phyloP scores from a whole-genome alignment of 1,284 basidiomycete genomes.

The Ustilago shanxiensis region DNA sequence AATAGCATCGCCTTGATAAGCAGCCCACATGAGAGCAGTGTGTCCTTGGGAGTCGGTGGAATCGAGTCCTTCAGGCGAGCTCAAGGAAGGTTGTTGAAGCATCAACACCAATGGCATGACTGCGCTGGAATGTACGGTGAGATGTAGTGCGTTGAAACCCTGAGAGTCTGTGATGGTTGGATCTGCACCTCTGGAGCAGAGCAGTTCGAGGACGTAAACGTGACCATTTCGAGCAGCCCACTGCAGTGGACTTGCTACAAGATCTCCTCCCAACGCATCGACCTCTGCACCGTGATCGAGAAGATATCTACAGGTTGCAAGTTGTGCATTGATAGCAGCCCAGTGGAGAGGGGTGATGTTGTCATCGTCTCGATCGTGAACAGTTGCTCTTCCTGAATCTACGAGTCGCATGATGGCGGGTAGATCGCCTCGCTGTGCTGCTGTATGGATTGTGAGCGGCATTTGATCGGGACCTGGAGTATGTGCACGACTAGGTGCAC shows the following conservation, averaged over 20 bases:
- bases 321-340: conserved; percentile 93
- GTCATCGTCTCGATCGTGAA: conserved; percentile 86
- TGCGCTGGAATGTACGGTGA: conserved; percentile 91
- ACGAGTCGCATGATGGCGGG: conserved; percentile 78
- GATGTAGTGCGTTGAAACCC: conserved; percentile 95
- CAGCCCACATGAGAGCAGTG: conserved; percentile 98
- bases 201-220: conserved; percentile 90
- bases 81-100: conserved; percentile 79
- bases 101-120: conserved; percentile 95
- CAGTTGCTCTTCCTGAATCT: conserved; percentile 79
- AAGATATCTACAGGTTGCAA: conserved; percentile 71
- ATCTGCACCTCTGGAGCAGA: conserved; percentile 89
- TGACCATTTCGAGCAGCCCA: conserved; percentile 97
- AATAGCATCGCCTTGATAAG: conserved; percentile 96
- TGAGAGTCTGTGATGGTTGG: conserved; percentile 91
- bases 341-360: conserved; percentile 96
- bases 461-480: conserved; percentile 43
- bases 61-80: conserved; percentile 48
- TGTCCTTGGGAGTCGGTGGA: conserved; percentile 85
- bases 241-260: conserved; percentile 94
- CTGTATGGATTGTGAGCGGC: conserved; percentile 79
- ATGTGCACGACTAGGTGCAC: conserved; percentile 29
- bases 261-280: conserved; percentile 92
- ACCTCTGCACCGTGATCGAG: conserved; percentile 94
- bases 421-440: conserved; percentile 88